phyloP scores from a whole-genome alignment of 208 protist species.

The Leishmania tarentolae region DNA sequence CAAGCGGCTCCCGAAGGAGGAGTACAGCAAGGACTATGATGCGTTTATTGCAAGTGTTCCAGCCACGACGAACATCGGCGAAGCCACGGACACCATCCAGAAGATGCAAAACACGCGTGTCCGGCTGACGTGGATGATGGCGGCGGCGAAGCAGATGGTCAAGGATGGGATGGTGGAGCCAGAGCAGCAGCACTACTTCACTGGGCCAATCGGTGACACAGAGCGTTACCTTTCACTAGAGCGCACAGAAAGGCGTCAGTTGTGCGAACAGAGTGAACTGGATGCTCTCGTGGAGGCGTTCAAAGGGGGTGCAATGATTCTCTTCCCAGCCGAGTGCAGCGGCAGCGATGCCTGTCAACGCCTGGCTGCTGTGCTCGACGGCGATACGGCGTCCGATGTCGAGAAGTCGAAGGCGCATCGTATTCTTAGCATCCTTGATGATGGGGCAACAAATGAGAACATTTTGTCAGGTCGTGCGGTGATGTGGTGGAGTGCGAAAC shows the following conservation, averaged over 20 bases:
- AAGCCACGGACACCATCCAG: constrained; percentile 75
- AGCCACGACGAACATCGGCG: constrained; percentile 67
- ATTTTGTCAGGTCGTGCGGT: constrained; percentile 63
- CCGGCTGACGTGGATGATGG: constrained; percentile 84
- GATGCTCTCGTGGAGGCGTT: constrained; percentile 69
- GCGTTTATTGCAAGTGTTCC: constrained; percentile 69
- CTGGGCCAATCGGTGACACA: constrained; percentile 67
- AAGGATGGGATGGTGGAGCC: constrained; percentile 74
- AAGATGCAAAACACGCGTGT: constrained; percentile 88
- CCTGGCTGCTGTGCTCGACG: constrained; percentile 66
- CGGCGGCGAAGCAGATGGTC: constrained; percentile 75
- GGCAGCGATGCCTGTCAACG: constrained; percentile 69
- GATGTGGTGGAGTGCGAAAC: constrained; percentile 92
- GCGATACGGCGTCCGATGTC: constrained; percentile 49
- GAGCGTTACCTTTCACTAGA: constrained; percentile 81
- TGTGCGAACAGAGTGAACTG: constrained; percentile 68
- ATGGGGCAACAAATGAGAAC: constrained; percentile 80
- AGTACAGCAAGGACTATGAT: constrained; percentile 92
- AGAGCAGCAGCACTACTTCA: constrained; percentile 67
- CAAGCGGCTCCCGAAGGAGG: constrained; percentile 90
- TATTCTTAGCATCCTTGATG: constrained; percentile 83
- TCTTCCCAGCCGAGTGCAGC: constrained; percentile 88
- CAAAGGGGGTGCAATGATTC: constrained; percentile 86
- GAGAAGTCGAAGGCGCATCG: constrained; percentile 84
- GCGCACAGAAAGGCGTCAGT: constrained; percentile 58